Conservation (phyloP, 2,329 filamentous ascomycete species). For the Aspergillus sp. region DNA sequence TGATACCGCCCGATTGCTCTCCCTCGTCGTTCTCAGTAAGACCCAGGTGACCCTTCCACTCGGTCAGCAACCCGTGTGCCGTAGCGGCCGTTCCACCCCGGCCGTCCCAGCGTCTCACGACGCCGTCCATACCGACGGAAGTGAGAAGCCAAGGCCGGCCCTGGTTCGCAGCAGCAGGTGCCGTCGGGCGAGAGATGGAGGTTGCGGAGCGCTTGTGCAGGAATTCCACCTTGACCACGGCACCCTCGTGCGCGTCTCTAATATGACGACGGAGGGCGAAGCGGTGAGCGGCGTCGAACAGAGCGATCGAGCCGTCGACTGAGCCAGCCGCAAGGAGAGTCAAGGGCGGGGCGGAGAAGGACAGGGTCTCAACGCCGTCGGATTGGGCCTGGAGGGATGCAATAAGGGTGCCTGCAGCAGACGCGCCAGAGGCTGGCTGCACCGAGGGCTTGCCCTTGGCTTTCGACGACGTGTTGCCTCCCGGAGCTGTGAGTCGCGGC, state of each 20-base stretch:
- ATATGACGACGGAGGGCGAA: constrained; percentile 87
- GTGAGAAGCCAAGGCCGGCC: constrained; percentile 70
- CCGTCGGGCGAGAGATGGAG: constrained; percentile 24
- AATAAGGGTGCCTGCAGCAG: constrained; percentile 68
- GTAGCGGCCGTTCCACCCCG: constrained; percentile 66
- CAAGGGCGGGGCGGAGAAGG: constrained; percentile 61
- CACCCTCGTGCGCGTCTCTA: constrained; percentile 77
- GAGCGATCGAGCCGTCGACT: constrained; percentile 69
- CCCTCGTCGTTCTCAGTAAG: constrained; percentile 54
- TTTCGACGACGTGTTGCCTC: constrained; percentile 45
- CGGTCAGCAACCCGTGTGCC: constrained; percentile 70
- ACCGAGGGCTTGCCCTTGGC: constrained; percentile 50
- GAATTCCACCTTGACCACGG: constrained; percentile 92
- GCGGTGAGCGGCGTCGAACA: constrained; percentile 82
- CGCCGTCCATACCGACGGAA: constrained; percentile 87
- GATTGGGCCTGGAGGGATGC: constrained; percentile 78
- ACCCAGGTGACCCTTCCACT: constrained; percentile 79
- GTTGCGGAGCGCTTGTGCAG: constrained; percentile 51
- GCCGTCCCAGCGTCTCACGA: constrained; percentile 83
- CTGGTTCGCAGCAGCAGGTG: constrained; percentile 29
- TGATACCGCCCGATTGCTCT: constrained; percentile 79
- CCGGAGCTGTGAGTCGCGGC: constrained; percentile 57
- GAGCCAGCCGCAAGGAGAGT: constrained; percentile 63
- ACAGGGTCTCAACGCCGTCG: constrained; percentile 74
- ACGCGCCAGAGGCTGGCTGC: constrained; percentile 35